Percentiles rank a stretch among this genome's conserved stretches.
These are phyloP conservation scores for Aspergillus sp. DNA, from an alignment of 2,329 filamentous ascomycete species.

Conservation along the genomic window DNA sequence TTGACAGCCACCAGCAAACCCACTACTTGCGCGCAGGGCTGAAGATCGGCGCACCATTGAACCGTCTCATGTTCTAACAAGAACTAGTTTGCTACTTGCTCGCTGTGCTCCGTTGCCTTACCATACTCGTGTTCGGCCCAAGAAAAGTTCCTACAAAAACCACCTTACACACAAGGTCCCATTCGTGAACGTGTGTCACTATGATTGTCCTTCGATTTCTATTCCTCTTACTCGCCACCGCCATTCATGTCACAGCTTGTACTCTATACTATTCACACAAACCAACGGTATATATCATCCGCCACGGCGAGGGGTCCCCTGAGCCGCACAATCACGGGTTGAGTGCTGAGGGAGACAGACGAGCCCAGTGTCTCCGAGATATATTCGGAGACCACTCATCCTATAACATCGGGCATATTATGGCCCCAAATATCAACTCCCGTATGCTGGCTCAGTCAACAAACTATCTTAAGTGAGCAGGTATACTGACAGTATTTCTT, in stretches of 20 bases:
- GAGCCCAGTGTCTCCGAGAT: constrained; percentile 29
- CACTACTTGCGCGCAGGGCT: background rate
- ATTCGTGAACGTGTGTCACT: background rate
- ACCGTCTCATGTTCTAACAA: background rate
- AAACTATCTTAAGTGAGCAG: background rate
- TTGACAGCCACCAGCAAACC: no score
- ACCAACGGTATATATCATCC: constrained; percentile 30
- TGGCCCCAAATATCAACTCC: constrained; percentile 26
- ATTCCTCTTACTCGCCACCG: background rate
- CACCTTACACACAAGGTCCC: background rate
- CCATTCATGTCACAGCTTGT: background rate
- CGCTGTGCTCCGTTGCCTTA: background rate
- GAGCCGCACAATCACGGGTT: constrained; percentile 24
- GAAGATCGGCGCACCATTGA: background rate
- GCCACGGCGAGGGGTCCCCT: constrained; percentile 30
- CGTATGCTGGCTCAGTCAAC: constrained; percentile 12
- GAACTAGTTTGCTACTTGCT: background rate
- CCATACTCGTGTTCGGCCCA: background rate
- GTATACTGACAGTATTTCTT: background rate
- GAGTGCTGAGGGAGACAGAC: constrained; percentile 23
- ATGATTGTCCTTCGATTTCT: background rate
- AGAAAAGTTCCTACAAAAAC: background rate
- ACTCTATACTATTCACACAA: constrained; percentile 4
- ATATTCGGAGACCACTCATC: constrained; percentile 25
- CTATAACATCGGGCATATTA: constrained; percentile 28